phyloP scores from a whole-genome alignment of 345 rosid genomes.

The Arabis alpina region DNA sequence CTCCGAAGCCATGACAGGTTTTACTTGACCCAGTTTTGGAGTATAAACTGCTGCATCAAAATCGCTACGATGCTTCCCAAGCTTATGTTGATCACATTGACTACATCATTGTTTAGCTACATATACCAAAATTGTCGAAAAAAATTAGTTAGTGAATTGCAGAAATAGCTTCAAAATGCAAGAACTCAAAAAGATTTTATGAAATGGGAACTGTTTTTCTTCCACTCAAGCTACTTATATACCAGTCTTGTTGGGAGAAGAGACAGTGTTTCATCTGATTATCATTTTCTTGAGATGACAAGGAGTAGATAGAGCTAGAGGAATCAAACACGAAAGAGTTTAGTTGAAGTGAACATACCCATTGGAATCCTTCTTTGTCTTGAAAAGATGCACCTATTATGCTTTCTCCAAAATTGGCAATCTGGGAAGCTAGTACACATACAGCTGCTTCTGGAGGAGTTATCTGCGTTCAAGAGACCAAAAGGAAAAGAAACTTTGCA shows the following conservation, averaged over 20 bases:
- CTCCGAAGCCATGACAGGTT: neutral
- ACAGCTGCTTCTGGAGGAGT: constrained; percentile 66
- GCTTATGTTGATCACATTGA: constrained; percentile 87
- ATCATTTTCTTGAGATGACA: neutral
- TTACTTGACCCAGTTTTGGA: constrained; percentile 46
- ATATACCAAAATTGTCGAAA: constrained; percentile 15
- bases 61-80: constrained; percentile 86
- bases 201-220: neutral
- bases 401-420: constrained; percentile 95
- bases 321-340: neutral
- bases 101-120: constrained; percentile 95
- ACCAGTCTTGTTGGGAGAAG: neutral
- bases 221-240: neutral
- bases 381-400: constrained; percentile 84
- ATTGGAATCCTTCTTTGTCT: constrained; percentile 83
- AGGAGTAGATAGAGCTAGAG: constrained; percentile 6
- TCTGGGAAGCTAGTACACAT: constrained; percentile 90
- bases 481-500: neutral
- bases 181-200: neutral
- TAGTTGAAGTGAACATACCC: constrained; percentile 58
- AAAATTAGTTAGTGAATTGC: neutral
- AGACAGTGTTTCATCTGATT: neutral
- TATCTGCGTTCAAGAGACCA: constrained; percentile 52
- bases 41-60: constrained; percentile 65
- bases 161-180: neutral